Evolutionary conservation across 768 basidiomycete genomes (phyloP).

Genomic region (Lentinula sp.): DNA sequence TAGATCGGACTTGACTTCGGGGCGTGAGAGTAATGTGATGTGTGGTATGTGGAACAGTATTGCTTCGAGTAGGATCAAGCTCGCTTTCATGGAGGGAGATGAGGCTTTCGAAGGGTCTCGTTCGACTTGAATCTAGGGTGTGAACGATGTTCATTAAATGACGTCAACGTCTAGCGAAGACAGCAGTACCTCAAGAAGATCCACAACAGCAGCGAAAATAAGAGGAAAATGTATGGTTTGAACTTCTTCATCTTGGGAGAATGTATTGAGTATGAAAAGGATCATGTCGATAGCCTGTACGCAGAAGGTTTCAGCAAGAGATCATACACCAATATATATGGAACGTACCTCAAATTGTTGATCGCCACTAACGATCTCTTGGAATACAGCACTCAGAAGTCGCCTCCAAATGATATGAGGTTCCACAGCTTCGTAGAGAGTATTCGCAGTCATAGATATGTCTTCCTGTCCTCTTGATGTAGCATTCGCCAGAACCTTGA

Average conservation of each 20-base stretch:
- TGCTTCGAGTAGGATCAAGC: conserved; percentile 45
- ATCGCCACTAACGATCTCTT: conserved; percentile 43
- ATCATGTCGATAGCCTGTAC: conserved; percentile 61
- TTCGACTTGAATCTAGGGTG: conserved; percentile 28
- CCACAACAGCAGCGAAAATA: conserved; percentile 63
- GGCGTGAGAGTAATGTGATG: conserved; percentile 43
- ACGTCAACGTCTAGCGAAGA: not conserved
- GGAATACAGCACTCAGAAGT: conserved; percentile 51
- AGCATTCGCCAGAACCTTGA: conserved; percentile 50
- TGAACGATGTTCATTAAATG: not conserved
- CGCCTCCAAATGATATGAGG: conserved; percentile 84
- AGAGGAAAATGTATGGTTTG: conserved; percentile 76
- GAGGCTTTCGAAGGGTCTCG: conserved; percentile 27
- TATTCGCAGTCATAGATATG: conserved; percentile 77
- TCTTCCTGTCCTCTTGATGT: conserved; percentile 54
- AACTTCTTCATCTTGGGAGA: conserved; percentile 88
- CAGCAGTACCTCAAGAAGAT: conserved; percentile 52
- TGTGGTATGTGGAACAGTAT: conserved; percentile 47
- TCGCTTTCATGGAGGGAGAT: conserved; percentile 31
- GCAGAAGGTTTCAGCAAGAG: not conserved
- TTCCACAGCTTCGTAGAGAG: conserved; percentile 90
- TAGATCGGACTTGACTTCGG: conserved; percentile 34
- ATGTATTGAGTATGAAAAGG: conserved; percentile 65
- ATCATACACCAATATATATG: not conserved
- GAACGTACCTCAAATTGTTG: conserved; percentile 40